Conservation (phyloP, 805 yeast genomes). For the Suhomyces kilbournensis region DNA sequence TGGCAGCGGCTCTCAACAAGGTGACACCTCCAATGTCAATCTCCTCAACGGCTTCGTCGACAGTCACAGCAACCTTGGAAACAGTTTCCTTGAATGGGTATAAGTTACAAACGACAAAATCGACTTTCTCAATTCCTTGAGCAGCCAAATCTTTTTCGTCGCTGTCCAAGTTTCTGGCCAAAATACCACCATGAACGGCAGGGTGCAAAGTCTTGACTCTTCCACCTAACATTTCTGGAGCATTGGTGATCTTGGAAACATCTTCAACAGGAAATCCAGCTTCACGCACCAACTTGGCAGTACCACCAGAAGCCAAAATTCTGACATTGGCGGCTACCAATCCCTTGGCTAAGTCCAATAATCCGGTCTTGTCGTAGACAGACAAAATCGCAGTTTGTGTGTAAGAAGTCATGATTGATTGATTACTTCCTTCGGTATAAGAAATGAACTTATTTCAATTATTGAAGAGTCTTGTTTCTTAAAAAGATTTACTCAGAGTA, state of each 20-base stretch:
- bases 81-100: slow-evolving; percentile 98
- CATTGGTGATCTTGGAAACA: slow-evolving; percentile 91
- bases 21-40: slow-evolving; percentile 98
- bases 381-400: slow-evolving; percentile 90
- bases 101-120: slow-evolving; percentile 94
- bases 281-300: slow-evolving; percentile 89
- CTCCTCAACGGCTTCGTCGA: slow-evolving; percentile 97
- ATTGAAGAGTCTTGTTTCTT: not conserved
- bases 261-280: slow-evolving; percentile 98
- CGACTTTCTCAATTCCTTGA: slow-evolving; percentile 94
- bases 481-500: not conserved
- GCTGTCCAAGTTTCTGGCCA: slow-evolving; percentile 87
- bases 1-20: slow-evolving; percentile 95
- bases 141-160: slow-evolving; percentile 86
- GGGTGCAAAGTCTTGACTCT: slow-evolving; percentile 98
- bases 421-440: not conserved
- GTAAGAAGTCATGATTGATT: slow-evolving; percentile 30
- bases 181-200: slow-evolving; percentile 96
- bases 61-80: slow-evolving; percentile 90
- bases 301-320: slow-evolving; percentile 95
- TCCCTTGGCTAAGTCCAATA: slow-evolving; percentile 94
- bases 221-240: slow-evolving; percentile 99
- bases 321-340: slow-evolving; percentile 84
- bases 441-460: not conserved
- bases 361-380: slow-evolving; percentile 96